Conservation (phyloP, 140 eudicot species). For the Stevia rebaudiana region DNA sequence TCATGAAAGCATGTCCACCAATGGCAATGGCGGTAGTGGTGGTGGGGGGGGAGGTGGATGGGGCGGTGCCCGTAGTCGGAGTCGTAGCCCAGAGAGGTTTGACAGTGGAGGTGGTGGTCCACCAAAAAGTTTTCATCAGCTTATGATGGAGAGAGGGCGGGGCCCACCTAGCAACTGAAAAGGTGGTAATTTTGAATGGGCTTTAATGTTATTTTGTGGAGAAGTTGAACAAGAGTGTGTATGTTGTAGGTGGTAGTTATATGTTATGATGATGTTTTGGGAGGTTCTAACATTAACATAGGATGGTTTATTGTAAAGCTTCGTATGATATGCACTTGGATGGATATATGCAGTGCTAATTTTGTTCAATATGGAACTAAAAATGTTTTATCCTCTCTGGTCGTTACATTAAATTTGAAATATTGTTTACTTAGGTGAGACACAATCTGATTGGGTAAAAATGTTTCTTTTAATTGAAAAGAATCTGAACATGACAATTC, state of each 20-base stretch:
- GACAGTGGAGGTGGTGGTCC: slow-evolving; percentile 28
- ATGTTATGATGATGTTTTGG: slow-evolving; percentile 17
- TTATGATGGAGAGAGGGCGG: slow-evolving; percentile 43
- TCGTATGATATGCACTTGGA: slow-evolving; percentile 10
- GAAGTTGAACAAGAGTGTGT: not conserved
- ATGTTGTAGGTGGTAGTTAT: not conserved
- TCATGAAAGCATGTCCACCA: slow-evolving; percentile 42
- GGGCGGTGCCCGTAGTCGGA: slow-evolving; percentile 31
- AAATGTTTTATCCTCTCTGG: not conserved
- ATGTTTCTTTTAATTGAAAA: too few relatives aligned
- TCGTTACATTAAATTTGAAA: too few relatives aligned
- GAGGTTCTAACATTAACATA: slow-evolving; percentile 31
- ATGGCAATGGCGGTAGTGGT: slow-evolving; percentile 15
- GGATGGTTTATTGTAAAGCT: slow-evolving; percentile 26
- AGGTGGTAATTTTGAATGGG: slow-evolving; percentile 4
- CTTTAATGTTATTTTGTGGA: slow-evolving; percentile 11
- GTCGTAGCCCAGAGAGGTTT: slow-evolving; percentile 44
- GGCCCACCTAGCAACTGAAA: slow-evolving; percentile 20
- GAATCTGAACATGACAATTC: too few relatives aligned
- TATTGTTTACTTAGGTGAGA: too few relatives aligned
- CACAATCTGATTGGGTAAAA: too few relatives aligned
- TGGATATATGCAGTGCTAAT: slow-evolving; percentile 18
- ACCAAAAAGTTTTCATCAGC: slow-evolving; percentile 55
- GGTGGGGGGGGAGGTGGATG: slow-evolving; percentile 42
- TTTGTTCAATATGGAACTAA: slow-evolving; percentile 6